Percentiles rank a stretch among this genome's conserved stretches.
These are phyloP conservation scores for Curvularia lunata DNA, from an alignment of 2,329 filamentous ascomycete genomes.

Conservation along the genomic window DNA sequence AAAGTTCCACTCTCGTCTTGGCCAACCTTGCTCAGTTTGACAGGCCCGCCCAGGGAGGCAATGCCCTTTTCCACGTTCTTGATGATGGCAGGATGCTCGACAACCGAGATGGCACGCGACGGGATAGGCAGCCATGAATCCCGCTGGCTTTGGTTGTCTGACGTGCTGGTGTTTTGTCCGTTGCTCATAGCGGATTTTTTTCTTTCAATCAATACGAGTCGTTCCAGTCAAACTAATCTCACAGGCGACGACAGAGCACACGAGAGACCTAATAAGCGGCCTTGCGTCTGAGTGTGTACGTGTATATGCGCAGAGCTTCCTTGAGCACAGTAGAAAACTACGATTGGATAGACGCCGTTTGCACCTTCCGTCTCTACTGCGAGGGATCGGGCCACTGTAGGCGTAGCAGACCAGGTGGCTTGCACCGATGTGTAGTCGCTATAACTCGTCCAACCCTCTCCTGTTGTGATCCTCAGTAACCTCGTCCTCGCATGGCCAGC, in stretches of 20 bases:
- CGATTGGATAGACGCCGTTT: background rate
- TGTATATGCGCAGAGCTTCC: background rate
- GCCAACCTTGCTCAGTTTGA: constrained; percentile 60
- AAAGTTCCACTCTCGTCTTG: constrained; percentile 3
- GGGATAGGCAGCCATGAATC: constrained; percentile 60
- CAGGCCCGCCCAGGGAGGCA: constrained; percentile 65
- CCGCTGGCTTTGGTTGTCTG: constrained; percentile 12
- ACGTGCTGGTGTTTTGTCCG: constrained; percentile 14
- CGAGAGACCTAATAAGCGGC: background rate
- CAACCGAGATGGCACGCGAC: constrained; percentile 60
- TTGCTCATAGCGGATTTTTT: constrained; percentile 17
- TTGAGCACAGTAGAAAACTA: background rate
- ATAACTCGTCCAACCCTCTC: background rate
- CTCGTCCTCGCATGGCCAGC: background rate
- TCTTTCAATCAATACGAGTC: background rate
- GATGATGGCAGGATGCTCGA: constrained; percentile 72
- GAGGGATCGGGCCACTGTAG: constrained; percentile 17
- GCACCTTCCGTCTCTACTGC: constrained; percentile 3
- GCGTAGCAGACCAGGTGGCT: constrained; percentile 7
- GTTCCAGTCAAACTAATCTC: background rate
- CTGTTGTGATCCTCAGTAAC: background rate
- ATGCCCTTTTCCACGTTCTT: constrained; percentile 69
- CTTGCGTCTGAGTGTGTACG: background rate
- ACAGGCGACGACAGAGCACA: background rate
- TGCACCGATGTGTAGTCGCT: background rate